Percentiles rank a stretch among this genome's conserved stretches.
Conservation (phyloP, 2,329 filamentous ascomycete species). For the Tolypocladium sp. region DNA sequence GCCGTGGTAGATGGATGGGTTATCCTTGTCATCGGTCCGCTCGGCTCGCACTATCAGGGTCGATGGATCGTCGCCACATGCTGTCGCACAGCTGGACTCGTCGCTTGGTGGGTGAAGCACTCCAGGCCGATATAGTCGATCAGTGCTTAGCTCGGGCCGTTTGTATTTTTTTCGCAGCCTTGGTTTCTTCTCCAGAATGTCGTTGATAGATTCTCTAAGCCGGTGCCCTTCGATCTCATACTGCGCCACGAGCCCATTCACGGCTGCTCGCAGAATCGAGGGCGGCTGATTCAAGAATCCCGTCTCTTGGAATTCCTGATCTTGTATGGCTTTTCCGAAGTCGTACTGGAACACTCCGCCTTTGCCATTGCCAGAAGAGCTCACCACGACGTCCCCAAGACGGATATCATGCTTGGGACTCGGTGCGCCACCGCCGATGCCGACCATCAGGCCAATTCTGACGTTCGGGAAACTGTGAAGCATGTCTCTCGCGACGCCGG, state of each 20-base stretch:
- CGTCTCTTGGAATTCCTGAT: constrained; percentile 2
- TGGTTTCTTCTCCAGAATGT: not conserved
- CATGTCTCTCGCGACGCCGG: constrained; percentile 16
- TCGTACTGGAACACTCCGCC: constrained; percentile 14
- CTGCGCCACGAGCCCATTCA: not conserved
- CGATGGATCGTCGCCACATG: not conserved
- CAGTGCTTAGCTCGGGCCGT: not conserved
- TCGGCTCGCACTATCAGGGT: too few relatives aligned
- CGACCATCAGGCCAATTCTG: constrained; percentile 8
- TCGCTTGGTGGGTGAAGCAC: too few relatives aligned
- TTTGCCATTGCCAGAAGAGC: not conserved
- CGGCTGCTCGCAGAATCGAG: not conserved
- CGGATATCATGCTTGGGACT: constrained; percentile 20
- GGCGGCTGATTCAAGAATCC: constrained; percentile 8
- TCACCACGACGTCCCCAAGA: constrained; percentile 14
- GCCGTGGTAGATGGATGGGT: not conserved
- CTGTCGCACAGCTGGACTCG: too few relatives aligned
- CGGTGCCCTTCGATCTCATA: not conserved
- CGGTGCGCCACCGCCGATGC: constrained; percentile 20
- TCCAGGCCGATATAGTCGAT: not conserved
- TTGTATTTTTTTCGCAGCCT: not conserved
- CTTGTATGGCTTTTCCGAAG: constrained; percentile 9
- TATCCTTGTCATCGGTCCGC: not conserved
- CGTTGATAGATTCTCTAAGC: not conserved
- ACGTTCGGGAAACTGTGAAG: constrained; percentile 18